Evolutionary conservation across 2,329 filamentous ascomycete genomes (phyloP), one percentile per base, ranked within the genome.

Genomic region (Pezizomycotina sp.): DNA sequence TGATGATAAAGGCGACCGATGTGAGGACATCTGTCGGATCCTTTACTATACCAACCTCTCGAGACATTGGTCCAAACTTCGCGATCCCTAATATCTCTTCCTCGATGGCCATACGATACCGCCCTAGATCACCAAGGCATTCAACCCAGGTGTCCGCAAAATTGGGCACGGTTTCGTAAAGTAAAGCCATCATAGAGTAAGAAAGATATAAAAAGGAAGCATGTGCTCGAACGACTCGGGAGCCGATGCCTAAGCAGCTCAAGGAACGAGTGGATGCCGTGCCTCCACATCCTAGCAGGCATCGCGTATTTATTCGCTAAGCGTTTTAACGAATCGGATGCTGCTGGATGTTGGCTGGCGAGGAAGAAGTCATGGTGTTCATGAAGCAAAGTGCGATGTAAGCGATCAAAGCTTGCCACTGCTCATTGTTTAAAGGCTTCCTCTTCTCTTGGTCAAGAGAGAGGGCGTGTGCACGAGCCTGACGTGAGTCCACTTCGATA

Each of bases 81-180:
- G 1, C 78, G 63, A 36, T 86, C 77, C 2, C 68, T 59, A 13
- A 78, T 64, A 44, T 89, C 76, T 16, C 71, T 25, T 92, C 78
- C 54, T 93, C 84, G 27, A 93, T 83, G 0, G 83, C 82, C 83
- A 93, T 93, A 1, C 76, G 65, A 50, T 43, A 51, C 13, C 84
- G 64, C 0, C 76, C 77, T 0, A 95, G 58, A 52, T 95, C 84
- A 0, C 86, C 86, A 0, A 95, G 60, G 34, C 84, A 93, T 47
- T 93, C 86, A 6, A 92, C 80, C 86, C 86, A 95, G 0, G 80
- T 92, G 38, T 89, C 78, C 34, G 78, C 69, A 47, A 92, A 93
- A 0, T 69, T 65, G 0, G 78, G 74, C 0, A 92, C 80, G 0
- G 80, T 92, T 50, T 95, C 86, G 41, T 83, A 78, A 0, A 93